Conservation (phyloP, 2,329 filamentous ascomycete species). For the Graphium sp. region DNA sequence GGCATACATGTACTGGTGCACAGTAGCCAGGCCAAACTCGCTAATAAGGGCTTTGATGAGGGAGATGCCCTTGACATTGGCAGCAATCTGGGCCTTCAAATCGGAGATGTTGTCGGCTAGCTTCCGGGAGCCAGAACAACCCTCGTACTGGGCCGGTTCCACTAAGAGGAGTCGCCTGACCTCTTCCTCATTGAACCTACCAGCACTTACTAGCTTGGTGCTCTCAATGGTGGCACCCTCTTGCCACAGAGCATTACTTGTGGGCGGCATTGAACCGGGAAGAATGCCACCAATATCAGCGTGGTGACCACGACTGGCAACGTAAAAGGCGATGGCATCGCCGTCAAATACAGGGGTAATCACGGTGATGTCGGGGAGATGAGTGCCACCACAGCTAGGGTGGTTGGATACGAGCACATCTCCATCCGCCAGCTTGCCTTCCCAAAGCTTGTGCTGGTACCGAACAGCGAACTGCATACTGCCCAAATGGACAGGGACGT, state of each 20-base stretch:
- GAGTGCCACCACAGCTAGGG: slow-evolving; percentile 17
- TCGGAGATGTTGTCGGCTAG: slow-evolving; percentile 74
- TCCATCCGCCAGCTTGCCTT: slow-evolving; percentile 17
- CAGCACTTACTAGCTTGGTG: slow-evolving; percentile 58
- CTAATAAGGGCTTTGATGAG: slow-evolving; percentile 12
- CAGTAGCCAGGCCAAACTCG: slow-evolving; percentile 62
- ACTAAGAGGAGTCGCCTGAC: slow-evolving; percentile 56
- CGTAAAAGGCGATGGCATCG: slow-evolving; percentile 12
- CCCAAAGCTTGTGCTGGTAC: slow-evolving; percentile 52
- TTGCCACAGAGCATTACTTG: slow-evolving; percentile 47
- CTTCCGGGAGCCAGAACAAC: slow-evolving; percentile 64
- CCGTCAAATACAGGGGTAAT: slow-evolving; percentile 18
- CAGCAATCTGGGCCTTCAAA: slow-evolving; percentile 72
- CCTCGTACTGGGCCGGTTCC: slow-evolving; percentile 58
- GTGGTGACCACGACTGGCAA: slow-evolving; percentile 14
- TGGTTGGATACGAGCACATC: slow-evolving; percentile 19
- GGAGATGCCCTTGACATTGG: slow-evolving; percentile 71
- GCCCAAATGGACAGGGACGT: slow-evolving; percentile 60
- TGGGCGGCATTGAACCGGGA: slow-evolving; percentile 69
- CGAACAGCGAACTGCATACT: slow-evolving; percentile 67
- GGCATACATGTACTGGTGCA: slow-evolving; percentile 69
- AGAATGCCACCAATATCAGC: slow-evolving; percentile 55
- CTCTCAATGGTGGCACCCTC: slow-evolving; percentile 49
- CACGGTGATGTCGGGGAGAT: slow-evolving; percentile 20
- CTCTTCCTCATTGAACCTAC: slow-evolving; percentile 61